These are phyloP conservation scores for Ophiostoma piceae DNA, from an alignment of 2,329 filamentous ascomycete genomes.

Conservation along the genomic window DNA sequence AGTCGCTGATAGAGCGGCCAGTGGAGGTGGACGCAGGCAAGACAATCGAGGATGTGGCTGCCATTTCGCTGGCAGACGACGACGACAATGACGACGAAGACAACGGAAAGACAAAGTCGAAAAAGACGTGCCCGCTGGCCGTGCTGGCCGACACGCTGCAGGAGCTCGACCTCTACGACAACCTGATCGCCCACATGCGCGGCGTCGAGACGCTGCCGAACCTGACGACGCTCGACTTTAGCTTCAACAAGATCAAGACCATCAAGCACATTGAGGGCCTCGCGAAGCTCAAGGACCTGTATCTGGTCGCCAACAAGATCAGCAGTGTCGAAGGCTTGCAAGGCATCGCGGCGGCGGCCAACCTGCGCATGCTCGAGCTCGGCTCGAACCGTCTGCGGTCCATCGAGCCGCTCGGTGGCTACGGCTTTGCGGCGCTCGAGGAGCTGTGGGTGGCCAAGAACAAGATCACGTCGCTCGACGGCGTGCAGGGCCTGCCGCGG, in stretches of 20 bases:
- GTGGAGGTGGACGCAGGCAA: not conserved
- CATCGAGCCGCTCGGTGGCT: constrained; percentile 58
- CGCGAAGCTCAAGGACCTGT: constrained; percentile 73
- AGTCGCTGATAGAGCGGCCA: constrained; percentile 51
- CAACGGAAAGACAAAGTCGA: not conserved
- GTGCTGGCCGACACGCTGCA: constrained; percentile 60
- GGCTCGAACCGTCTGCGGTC: constrained; percentile 88
- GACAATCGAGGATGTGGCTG: not conserved
- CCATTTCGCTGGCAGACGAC: not conserved
- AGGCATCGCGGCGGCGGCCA: constrained; percentile 48
- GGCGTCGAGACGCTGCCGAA: constrained; percentile 72
- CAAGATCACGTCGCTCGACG: constrained; percentile 29
- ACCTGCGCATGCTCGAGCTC: constrained; percentile 75
- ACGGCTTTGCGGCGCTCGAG: constrained; percentile 90
- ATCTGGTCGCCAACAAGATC: constrained; percentile 94
- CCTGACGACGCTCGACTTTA: constrained; percentile 78
- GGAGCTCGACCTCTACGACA: constrained; percentile 95
- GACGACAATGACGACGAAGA: constrained; percentile 33
- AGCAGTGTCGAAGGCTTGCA: constrained; percentile 78
- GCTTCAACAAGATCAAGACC: constrained; percentile 99
- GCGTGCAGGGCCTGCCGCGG: constrained; percentile 58
- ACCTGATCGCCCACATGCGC: constrained; percentile 80
- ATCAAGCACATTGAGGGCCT: constrained; percentile 84
- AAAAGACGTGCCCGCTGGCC: constrained; percentile 42
- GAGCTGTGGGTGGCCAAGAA: constrained; percentile 56